Percentiles rank a stretch among this genome's conserved stretches.
Evolutionary conservation across 495 filamentous ascomycete genomes (phyloP).

Genomic region (Aspergillus baeticus): DNA sequence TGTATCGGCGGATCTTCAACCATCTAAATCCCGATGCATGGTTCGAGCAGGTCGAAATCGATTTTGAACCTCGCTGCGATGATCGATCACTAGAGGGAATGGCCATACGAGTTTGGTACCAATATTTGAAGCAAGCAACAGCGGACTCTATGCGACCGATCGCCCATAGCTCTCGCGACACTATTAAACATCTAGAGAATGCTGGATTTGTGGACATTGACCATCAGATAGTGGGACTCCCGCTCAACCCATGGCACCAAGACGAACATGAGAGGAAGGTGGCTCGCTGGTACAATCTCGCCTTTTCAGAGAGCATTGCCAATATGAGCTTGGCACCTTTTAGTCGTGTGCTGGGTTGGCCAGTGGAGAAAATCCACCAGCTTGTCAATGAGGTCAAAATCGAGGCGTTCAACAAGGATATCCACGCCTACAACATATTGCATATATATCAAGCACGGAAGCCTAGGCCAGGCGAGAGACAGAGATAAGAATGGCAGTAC

Average conservation of each 20-base stretch:
- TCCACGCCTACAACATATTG: constrained; percentile 74
- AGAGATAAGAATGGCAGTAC: background rate
- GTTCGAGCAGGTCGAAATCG: constrained; percentile 92
- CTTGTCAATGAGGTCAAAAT: constrained; percentile 61
- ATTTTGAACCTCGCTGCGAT: constrained; percentile 76
- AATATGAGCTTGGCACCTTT: constrained; percentile 74
- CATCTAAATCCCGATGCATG: constrained; percentile 82
- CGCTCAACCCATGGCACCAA: constrained; percentile 75
- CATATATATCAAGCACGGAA: constrained; percentile 50
- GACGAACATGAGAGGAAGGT: constrained; percentile 68
- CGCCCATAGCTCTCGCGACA: constrained; percentile 59
- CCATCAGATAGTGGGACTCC: constrained; percentile 68
- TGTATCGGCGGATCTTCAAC: constrained; percentile 70
- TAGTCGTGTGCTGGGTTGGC: constrained; percentile 62
- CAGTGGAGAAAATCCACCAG: constrained; percentile 61
- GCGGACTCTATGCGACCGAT: constrained; percentile 62
- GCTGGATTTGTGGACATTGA: constrained; percentile 84
- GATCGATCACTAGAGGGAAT: constrained; percentile 58
- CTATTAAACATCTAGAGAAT: constrained; percentile 59
- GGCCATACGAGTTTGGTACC: constrained; percentile 63
- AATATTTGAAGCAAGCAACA: constrained; percentile 69
- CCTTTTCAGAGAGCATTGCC: constrained; percentile 68
- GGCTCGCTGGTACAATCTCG: constrained; percentile 84
- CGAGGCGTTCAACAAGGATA: constrained; percentile 67
- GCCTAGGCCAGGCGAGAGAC: constrained; percentile 15